Evolutionary conservation across 805 yeast species (phyloP).

Genomic region (Sugiyamaella qingdaonensis): DNA sequence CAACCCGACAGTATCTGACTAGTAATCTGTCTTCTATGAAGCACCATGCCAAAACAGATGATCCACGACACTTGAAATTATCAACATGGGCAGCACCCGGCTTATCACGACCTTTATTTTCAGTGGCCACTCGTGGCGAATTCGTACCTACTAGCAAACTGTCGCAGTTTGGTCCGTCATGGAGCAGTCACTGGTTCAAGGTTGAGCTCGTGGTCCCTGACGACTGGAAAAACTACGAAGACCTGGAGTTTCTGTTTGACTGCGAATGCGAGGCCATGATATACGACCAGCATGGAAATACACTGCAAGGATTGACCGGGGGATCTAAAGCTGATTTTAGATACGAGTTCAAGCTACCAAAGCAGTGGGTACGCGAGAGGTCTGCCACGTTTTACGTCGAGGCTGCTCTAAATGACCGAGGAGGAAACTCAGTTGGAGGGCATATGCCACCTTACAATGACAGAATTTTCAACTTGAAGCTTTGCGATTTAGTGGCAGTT

Average conservation of each 20-base stretch:
- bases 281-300: constrained; percentile 59
- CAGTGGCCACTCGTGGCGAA: constrained; percentile 37
- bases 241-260: constrained; percentile 57
- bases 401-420: constrained; percentile 90
- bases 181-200: constrained; percentile 93
- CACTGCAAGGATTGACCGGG: constrained; percentile 77
- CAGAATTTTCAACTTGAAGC: constrained; percentile 58
- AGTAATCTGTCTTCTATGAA: constrained; percentile 78
- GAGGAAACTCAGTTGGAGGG: constrained; percentile 56
- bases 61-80: constrained; percentile 43
- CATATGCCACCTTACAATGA: constrained; percentile 67
- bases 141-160: constrained; percentile 40
- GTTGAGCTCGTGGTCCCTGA: constrained; percentile 57
- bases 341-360: constrained; percentile 61
- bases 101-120: constrained; percentile 56
- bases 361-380: constrained; percentile 42
- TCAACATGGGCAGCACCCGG: constrained; percentile 69
- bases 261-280: constrained; percentile 85
- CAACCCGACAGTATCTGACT: constrained; percentile 60
- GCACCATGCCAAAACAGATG: constrained; percentile 53
- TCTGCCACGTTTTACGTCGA: constrained; percentile 70
- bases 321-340: constrained; percentile 50
- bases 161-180: constrained; percentile 83
- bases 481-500: constrained; percentile 77
- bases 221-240: constrained; percentile 51